Percentiles rank a stretch among this genome's conserved stretches.
These are phyloP conservation scores for Tricholoma bakamatsutake DNA, from an alignment of 768 basidiomycete species.

Conservation along the genomic window DNA sequence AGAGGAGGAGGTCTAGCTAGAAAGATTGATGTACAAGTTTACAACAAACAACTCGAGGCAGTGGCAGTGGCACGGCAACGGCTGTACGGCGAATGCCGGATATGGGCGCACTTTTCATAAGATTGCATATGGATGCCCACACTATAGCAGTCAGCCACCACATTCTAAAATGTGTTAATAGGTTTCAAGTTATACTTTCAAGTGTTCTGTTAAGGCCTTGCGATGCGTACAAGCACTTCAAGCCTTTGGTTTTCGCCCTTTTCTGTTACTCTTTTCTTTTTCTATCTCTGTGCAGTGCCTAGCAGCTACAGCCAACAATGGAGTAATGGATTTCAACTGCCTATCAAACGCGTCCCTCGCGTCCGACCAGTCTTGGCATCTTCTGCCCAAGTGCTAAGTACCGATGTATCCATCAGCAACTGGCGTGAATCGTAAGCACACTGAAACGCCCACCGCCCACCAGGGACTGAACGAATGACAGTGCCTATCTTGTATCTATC, in stretches of 20 bases:
- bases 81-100: slow-evolving; percentile 9
- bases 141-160: too few relatives aligned
- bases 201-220: too few relatives aligned
- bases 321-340: slow-evolving; percentile 7
- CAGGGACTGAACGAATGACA: not conserved
- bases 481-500: slow-evolving; percentile 15
- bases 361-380: not conserved
- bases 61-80: slow-evolving; percentile 20
- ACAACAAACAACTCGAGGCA: slow-evolving; percentile 13
- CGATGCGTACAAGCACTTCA: not conserved
- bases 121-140: too few relatives aligned
- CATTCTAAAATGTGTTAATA: too few relatives aligned
- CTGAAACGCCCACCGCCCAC: not conserved
- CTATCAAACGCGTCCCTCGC: slow-evolving; percentile 10
- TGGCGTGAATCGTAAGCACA: slow-evolving; percentile 28
- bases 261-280: not conserved
- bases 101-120: too few relatives aligned
- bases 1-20: slow-evolving; percentile 26
- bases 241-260: not conserved
- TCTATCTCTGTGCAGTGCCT: not conserved
- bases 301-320: not conserved
- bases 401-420: slow-evolving; percentile 21
- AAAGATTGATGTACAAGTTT: slow-evolving; percentile 21
- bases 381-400: slow-evolving; percentile 11
- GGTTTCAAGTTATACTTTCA: too few relatives aligned